phyloP scores from a whole-genome alignment of 306 rosid species.

The Echinosophora koreensis region DNA sequence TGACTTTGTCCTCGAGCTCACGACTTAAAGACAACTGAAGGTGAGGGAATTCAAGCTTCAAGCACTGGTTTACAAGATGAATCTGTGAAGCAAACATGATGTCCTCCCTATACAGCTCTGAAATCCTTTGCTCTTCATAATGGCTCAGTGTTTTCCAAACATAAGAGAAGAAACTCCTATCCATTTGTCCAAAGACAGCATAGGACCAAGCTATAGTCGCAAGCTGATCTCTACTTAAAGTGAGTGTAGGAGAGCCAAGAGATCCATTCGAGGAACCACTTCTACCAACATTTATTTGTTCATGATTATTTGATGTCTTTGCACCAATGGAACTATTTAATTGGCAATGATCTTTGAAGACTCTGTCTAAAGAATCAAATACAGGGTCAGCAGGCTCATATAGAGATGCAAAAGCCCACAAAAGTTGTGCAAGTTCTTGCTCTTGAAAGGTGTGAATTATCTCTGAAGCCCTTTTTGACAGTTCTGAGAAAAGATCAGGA shows the following conservation, averaged over 20 bases:
- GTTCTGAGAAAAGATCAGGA: slow-evolving; percentile 72
- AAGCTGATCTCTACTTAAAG: slow-evolving; percentile 78
- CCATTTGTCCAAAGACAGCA: slow-evolving; percentile 85
- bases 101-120: slow-evolving; percentile 83
- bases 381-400: slow-evolving; percentile 70
- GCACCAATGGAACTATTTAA: slow-evolving; percentile 50
- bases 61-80: slow-evolving; percentile 83
- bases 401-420: slow-evolving; percentile 95
- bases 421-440: slow-evolving; percentile 91
- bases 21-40: slow-evolving; percentile 67
- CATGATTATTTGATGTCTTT: slow-evolving; percentile 41
- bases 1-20: slow-evolving; percentile 73
- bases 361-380: slow-evolving; percentile 72
- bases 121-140: slow-evolving; percentile 79
- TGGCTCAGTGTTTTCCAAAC: slow-evolving; percentile 72
- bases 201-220: slow-evolving; percentile 90
- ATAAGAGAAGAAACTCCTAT: slow-evolving; percentile 67
- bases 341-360: slow-evolving; percentile 58
- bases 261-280: slow-evolving; percentile 50
- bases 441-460: slow-evolving; percentile 80
- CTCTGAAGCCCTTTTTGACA: slow-evolving; percentile 71
- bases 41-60: slow-evolving; percentile 86
- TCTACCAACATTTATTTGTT: slow-evolving; percentile 46
- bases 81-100: slow-evolving; percentile 92
- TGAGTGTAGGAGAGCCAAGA: slow-evolving; percentile 57